Percentiles rank a stretch among this genome's conserved stretches.
Evolutionary conservation across 2,329 filamentous ascomycete genomes (phyloP).

Genomic region (Metarhizium album): DNA sequence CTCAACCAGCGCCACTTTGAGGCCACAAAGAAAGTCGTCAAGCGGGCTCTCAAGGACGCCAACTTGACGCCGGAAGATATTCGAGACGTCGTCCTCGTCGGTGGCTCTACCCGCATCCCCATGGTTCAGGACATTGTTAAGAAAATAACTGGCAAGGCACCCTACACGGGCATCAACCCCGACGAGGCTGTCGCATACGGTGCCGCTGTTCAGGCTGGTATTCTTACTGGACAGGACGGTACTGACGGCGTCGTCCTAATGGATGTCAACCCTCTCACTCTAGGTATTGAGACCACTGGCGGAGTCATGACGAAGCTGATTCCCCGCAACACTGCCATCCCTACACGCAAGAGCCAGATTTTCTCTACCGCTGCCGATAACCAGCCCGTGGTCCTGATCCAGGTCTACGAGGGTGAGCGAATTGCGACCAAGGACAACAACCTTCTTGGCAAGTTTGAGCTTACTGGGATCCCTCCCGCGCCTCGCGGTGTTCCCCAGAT

Average conservation of each 20-base stretch:
- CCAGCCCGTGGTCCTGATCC: slow-evolving; percentile 89
- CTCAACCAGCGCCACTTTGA: slow-evolving; percentile 99
- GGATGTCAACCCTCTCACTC: slow-evolving; percentile 93
- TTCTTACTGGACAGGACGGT: slow-evolving; percentile 79
- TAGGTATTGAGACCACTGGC: slow-evolving; percentile 95
- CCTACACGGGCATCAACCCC: slow-evolving; percentile 98
- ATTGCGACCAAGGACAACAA: slow-evolving; percentile 96
- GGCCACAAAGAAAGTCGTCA: slow-evolving; percentile 96
- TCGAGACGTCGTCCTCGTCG: slow-evolving; percentile 93
- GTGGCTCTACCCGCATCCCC: slow-evolving; percentile 98
- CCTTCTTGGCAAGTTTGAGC: slow-evolving; percentile 93
- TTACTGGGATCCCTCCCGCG: slow-evolving; percentile 88
- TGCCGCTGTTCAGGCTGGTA: slow-evolving; percentile 93
- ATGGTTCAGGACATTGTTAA: slow-evolving; percentile 91
- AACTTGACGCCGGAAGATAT: slow-evolving; percentile 94
- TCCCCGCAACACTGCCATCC: slow-evolving; percentile 86
- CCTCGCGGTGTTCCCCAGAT: slow-evolving; percentile 96
- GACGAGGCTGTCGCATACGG: slow-evolving; percentile 98
- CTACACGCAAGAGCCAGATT: slow-evolving; percentile 94
- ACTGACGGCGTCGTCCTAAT: slow-evolving; percentile 79
- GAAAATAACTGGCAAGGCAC: slow-evolving; percentile 96
- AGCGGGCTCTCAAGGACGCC: slow-evolving; percentile 96
- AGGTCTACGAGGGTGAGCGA: slow-evolving; percentile 91
- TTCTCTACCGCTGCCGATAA: slow-evolving; percentile 96
- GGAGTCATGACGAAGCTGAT: slow-evolving; percentile 98